Evolutionary conservation across 23 red algal genomes (phyloP).

Genomic region (Gracilariopsis chorda): DNA sequence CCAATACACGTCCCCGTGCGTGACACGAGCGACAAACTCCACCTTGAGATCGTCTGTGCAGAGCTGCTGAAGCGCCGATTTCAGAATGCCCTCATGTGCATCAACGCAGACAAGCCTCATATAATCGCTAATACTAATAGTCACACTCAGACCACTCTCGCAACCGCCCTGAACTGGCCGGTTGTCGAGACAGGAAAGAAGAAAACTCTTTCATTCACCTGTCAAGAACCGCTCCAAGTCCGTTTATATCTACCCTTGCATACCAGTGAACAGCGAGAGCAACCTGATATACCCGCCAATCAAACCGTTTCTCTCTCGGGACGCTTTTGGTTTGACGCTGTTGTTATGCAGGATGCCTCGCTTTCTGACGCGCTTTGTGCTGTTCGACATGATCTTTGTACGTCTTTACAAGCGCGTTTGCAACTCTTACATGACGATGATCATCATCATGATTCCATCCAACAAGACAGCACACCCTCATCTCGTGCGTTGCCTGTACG

Average conservation of each 20-base stretch:
- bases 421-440: not conserved
- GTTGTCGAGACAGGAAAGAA: not conserved
- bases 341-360: slow-evolving; percentile 9
- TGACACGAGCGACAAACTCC: too few species aligned
- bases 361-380: not conserved
- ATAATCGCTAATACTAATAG: not conserved
- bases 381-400: slow-evolving; percentile 28
- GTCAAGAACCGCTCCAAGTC: not conserved
- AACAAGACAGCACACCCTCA: too few species aligned
- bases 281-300: too few species aligned
- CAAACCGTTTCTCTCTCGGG: not conserved
- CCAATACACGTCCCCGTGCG: too few species aligned
- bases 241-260: not conserved
- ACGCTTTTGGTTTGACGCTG: not conserved
- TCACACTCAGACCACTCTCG: not conserved
- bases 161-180: not conserved
- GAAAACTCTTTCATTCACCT: not conserved
- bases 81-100: not conserved
- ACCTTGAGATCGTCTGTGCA: not conserved
- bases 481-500: not conserved
- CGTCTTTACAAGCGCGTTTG: slow-evolving; percentile 6
- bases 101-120: not conserved
- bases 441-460: not conserved
- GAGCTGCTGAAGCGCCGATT: not conserved
- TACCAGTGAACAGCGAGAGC: not conserved